Base-by-base conservation (phyloP, 495 filamentous ascomycete species). In the Podospora appendiculata region DNA sequence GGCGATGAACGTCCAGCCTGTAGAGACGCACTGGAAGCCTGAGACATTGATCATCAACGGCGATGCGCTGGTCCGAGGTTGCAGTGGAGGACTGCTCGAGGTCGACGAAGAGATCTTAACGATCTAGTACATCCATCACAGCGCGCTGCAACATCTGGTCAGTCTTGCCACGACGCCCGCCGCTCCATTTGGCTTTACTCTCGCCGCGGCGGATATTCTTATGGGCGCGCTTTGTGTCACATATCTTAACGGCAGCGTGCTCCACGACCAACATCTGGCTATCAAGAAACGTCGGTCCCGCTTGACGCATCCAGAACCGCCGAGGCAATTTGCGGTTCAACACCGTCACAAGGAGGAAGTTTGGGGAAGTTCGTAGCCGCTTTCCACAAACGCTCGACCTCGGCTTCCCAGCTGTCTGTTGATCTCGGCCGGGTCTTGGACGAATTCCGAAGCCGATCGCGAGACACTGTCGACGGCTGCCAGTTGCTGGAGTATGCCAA, bases 81-180 rank as follows among this genome's bases (percentile, higher is more conserved):
- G 51, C 32, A 45, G 51, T 0, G 51, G 51, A 0, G 43, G 45
- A 0, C 38, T 53, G 9, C 36, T 53, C 0, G 3, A 53, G 0
- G 0, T 53, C 3, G 51, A 53, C 5, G 51, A 53, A 4, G 51
- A 53, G 19, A 45, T 41, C 14, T 0, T 4, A 1, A 13, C 8
- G 0, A 44, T 53, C 6, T 44, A 35, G 0, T 53, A 49, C 45
- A 53, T 48, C 6, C 51, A 53, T 0, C 51, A 53, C 36, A 53
- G 51, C 34, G 45, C 49, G 5, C 18, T 11, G 10, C 47, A 49
- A 32, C 18, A 49, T 33, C 35, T 49, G 8, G 12, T 47, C 33
- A 18, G 2, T 8, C 13, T 17, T 9, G 9, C 41, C 3, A 17
- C 41, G 17, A 1, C 17, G 4, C 13, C 33, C 12, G 8, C 33